Conservation (phyloP, 345 rosid species). For the Angophora floribunda region DNA sequence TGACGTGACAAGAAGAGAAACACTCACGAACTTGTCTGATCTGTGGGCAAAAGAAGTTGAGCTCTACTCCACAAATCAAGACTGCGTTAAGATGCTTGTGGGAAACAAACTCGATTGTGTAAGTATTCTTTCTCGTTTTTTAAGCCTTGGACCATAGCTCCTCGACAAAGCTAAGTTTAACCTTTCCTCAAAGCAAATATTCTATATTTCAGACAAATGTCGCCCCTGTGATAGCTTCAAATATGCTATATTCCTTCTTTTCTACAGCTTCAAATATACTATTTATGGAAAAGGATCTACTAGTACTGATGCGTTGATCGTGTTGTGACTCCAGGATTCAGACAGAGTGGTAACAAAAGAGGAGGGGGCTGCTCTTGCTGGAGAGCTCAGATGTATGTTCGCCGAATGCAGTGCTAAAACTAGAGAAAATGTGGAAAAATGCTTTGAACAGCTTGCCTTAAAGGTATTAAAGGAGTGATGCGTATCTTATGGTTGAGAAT, state of each 20-base stretch:
- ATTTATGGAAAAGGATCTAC: too few relatives aligned
- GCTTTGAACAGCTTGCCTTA: constrained; percentile 74
- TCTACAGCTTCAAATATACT: background rate
- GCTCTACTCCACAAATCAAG: constrained; percentile 71
- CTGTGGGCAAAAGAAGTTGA: constrained; percentile 90
- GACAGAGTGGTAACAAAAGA: constrained; percentile 76
- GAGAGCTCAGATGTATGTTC: constrained; percentile 59
- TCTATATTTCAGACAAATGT: background rate
- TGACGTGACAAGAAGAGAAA: constrained; percentile 86
- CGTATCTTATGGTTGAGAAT: background rate
- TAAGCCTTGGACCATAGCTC: background rate
- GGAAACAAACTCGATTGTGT: constrained; percentile 91
- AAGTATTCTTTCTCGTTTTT: constrained; percentile 7
- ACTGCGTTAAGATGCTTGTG: constrained; percentile 84
- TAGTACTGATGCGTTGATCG: background rate
- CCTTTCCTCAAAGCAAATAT: background rate
- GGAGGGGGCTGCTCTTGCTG: constrained; percentile 69
- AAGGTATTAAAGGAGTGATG: constrained; percentile 32
- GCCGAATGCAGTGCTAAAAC: constrained; percentile 90
- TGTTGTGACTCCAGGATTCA: constrained; percentile 42
- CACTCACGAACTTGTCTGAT: constrained; percentile 72
- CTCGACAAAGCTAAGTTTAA: background rate
- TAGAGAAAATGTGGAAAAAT: constrained; percentile 67
- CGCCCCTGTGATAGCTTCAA: background rate
- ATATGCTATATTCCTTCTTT: background rate